Base-by-base conservation (phyloP, 306 rosid species). In the Benincasa hispida region DNA sequence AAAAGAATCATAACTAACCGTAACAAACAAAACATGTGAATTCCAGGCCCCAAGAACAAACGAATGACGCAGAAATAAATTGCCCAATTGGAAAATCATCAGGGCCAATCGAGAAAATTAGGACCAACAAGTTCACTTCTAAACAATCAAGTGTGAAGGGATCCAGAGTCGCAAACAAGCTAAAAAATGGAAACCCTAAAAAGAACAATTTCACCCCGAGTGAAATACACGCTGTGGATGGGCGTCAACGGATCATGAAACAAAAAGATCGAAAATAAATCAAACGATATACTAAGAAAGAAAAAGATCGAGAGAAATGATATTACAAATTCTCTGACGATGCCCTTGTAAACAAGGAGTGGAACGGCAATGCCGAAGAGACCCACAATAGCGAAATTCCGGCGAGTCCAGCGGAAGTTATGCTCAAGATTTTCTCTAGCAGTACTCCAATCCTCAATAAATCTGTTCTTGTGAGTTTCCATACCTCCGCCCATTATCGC, bases 331-430 rank as follows among this genome's bases (percentile, higher is more conserved):
- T 94, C 99, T 14, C 87, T 62, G 83, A 94, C 97, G 72, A 94
- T 87, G 82, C 98, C 99, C 74, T 88, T 94, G 89, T 94, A 94
- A 76, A 94, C 88, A 24, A 94, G 81, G 76, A 84, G n/a, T 27
- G 99, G 99, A 77, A 94, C 0, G 60, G 91, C 96, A 81, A 94
- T 50, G 75, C 99, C 99, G 58, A 94, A 94, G 81, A 94, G 63
- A 32, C 97, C 97, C 5, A 90, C 88, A 27, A 94, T 86, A 58
- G 91, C 93, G 0, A 94, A 77, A 58, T 94, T 94, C 74, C 99
- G 99, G 76, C 99, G 99, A 60, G 86, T 85, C 99, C 99, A 94
- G 1, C 97, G 92, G 89, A 94, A 94, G 82, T 94, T 94, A 61
- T 82, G 74, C 76, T 94, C 99, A 3, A 94, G 96, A 50, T 82